phyloP scores from a whole-genome alignment of 2,329 filamentous ascomycete genomes.

The Neofusicoccum sp. region DNA sequence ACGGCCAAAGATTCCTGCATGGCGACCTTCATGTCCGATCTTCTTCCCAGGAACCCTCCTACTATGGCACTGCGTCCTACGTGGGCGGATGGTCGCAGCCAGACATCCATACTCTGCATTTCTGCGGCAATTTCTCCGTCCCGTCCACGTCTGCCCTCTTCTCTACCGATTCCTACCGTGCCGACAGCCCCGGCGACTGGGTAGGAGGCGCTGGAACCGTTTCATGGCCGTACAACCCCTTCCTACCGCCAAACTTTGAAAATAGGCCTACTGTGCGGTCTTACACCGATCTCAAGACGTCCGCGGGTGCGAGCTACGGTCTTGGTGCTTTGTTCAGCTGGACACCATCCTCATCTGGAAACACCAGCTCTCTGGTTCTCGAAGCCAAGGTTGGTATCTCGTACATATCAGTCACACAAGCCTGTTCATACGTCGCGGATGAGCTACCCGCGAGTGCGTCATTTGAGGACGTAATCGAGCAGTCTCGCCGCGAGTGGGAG shows the following conservation, averaged over 20 bases:
- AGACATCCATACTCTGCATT: conserved; percentile 40
- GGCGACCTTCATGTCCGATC: conserved; percentile 24
- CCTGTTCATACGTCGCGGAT: conserved; percentile 65
- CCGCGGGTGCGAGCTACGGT: conserved; percentile 22
- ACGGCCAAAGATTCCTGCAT: conserved; percentile 27
- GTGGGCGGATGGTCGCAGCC: conserved; percentile 43
- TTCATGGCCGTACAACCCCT: conserved; percentile 26
- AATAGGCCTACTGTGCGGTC: conserved; percentile 23
- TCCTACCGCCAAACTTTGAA: conserved; percentile 22
- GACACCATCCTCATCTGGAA: neutral
- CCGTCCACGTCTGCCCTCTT: conserved; percentile 29
- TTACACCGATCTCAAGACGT: conserved; percentile 24
- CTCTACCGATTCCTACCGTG: conserved; percentile 24
- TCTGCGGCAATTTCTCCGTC: conserved; percentile 37
- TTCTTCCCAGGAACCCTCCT: conserved; percentile 37
- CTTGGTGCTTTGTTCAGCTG: conserved; percentile 57
- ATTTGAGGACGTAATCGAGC: conserved; percentile 43
- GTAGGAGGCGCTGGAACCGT: conserved; percentile 26
- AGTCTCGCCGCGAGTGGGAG: conserved; percentile 51
- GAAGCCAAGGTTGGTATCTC: conserved; percentile 65
- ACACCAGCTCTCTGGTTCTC: conserved; percentile 38
- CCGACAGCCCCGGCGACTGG: conserved; percentile 29
- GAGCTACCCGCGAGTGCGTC: conserved; percentile 48
- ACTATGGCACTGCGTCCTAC: conserved; percentile 53
- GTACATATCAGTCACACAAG: conserved; percentile 65